phyloP scores from a whole-genome alignment of 164 flowering plant species.

The Nymphaea colorata region DNA sequence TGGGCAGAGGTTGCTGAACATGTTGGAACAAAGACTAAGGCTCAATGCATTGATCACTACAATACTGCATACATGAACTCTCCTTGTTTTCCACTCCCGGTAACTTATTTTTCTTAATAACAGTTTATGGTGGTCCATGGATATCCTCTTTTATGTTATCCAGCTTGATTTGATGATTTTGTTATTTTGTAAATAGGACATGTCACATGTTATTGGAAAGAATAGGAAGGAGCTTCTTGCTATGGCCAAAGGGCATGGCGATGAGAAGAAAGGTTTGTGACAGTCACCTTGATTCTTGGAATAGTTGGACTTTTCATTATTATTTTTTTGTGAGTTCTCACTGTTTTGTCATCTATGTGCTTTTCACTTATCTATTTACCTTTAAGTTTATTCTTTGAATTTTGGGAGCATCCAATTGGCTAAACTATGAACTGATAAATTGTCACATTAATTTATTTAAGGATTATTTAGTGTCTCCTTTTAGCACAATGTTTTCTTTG shows the following conservation, averaged over 20 bases:
- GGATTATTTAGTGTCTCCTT: too few species aligned
- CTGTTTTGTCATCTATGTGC: not conserved
- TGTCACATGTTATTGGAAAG: slow-evolving; percentile 93
- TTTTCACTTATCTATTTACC: too few species aligned
- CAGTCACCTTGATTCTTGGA: not conserved
- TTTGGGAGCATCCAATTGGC: too few species aligned
- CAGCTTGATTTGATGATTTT: not conserved
- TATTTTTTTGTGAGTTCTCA: not conserved
- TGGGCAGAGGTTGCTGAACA: slow-evolving; percentile 95
- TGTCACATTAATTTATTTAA: too few species aligned
- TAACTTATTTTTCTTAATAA: slow-evolving; percentile 17
- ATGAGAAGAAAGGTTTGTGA: slow-evolving; percentile 61
- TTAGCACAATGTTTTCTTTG: too few species aligned
- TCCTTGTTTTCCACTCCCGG: slow-evolving; percentile 90
- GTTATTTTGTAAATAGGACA: slow-evolving; percentile 33
- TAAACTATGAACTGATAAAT: too few species aligned
- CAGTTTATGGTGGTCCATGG: not conserved
- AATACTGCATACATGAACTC: slow-evolving; percentile 65
- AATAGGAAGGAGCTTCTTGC: slow-evolving; percentile 89
- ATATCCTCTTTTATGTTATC: not conserved
- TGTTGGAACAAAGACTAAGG: slow-evolving; percentile 85
- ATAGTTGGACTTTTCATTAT: not conserved
- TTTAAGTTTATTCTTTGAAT: not conserved
- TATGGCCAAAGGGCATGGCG: slow-evolving; percentile 71
- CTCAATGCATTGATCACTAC: slow-evolving; percentile 74